Evolutionary conservation across 2,329 filamentous ascomycete genomes (phyloP).

Genomic region (Xylaria sp.): DNA sequence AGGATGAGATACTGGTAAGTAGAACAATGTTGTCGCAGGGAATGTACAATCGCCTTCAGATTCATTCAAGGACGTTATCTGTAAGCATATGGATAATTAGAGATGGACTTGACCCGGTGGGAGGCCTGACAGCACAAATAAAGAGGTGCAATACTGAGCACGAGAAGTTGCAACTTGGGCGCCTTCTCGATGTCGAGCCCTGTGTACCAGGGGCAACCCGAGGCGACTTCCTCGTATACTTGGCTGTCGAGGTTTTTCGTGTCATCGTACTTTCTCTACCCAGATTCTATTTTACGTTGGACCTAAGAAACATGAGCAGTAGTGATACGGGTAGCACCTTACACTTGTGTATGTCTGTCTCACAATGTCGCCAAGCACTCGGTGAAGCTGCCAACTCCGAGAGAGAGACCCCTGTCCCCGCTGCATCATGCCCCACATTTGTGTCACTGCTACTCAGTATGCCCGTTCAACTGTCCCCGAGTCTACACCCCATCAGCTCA

Average conservation of each 20-base stretch:
- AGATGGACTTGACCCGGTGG: not conserved
- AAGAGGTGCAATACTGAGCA: too few relatives aligned
- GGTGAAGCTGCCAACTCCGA: not conserved
- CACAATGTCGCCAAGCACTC: not conserved
- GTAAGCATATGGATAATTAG: too few relatives aligned
- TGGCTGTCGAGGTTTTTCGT: not conserved
- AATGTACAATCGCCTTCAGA: not conserved
- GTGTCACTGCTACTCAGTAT: not conserved
- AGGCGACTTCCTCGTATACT: not conserved
- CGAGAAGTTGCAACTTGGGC: not conserved
- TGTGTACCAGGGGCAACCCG: not conserved
- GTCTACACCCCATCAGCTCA: not conserved
- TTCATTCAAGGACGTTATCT: too few relatives aligned
- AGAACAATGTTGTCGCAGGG: not conserved
- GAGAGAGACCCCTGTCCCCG: conserved; percentile 16
- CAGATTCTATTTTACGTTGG: not conserved
- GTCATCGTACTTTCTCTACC: not conserved
- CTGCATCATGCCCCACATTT: conserved; percentile 29
- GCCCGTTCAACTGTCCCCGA: not conserved
- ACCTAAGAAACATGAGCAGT: not conserved
- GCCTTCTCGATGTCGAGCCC: not conserved
- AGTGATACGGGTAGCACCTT: not conserved
- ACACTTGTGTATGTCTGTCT: not conserved
- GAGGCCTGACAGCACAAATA: not conserved
- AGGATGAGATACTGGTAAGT: not conserved